Percentiles rank a stretch among this genome's conserved stretches.
phyloP scores from a whole-genome alignment of 2,329 filamentous ascomycete genomes.

The Hypoxylon sp. region DNA sequence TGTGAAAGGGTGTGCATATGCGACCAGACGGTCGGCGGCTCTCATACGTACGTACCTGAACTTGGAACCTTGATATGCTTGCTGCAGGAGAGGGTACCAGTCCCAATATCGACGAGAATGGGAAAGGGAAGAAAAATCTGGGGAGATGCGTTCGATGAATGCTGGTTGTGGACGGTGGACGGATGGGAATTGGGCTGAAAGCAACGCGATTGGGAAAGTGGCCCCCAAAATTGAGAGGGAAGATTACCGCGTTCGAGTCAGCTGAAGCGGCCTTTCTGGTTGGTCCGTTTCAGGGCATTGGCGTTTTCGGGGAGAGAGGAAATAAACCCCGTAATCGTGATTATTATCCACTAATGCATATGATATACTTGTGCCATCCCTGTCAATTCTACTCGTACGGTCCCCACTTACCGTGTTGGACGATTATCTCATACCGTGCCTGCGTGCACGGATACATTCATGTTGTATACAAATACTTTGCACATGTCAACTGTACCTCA shows the following conservation, averaged over 20 bases:
- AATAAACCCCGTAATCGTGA: constrained; percentile 35
- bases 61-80: constrained; percentile 34
- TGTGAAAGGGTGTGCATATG: constrained; percentile 42
- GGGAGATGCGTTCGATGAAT: constrained; percentile 39
- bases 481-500: background rate
- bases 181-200: constrained; percentile 31
- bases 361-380: constrained; percentile 27
- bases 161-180: constrained; percentile 34
- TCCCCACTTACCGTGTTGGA: constrained; percentile 12
- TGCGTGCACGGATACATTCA: constrained; percentile 8
- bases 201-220: constrained; percentile 37
- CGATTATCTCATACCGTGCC: background rate
- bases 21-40: constrained; percentile 42
- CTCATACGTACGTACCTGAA: constrained; percentile 43
- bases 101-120: constrained; percentile 43
- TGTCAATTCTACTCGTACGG: constrained; percentile 2
- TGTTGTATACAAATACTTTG: background rate
- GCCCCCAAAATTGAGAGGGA: constrained; percentile 34
- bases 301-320: constrained; percentile 29
- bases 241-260: constrained; percentile 42
- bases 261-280: constrained; percentile 19
- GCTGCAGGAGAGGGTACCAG: constrained; percentile 42
- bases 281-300: constrained; percentile 24
- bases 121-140: constrained; percentile 41
- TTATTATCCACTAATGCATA: constrained; percentile 35